These are phyloP conservation scores for Tarenaya hassleriana DNA, from an alignment of 345 rosid genomes.

Conservation along the genomic window DNA sequence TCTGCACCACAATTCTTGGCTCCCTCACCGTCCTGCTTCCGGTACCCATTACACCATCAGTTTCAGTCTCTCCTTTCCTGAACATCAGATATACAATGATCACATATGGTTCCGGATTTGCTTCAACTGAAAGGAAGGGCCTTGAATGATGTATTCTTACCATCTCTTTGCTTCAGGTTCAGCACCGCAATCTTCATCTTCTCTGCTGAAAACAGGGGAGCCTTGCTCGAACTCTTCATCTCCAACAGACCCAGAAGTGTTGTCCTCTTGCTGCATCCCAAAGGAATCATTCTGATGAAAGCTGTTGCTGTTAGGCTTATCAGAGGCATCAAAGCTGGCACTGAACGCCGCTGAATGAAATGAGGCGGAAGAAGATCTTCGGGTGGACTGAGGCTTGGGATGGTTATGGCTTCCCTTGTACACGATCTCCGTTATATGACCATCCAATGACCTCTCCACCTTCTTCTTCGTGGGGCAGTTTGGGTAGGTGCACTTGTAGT, in stretches of 20 bases:
- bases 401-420: slow-evolving; percentile 94
- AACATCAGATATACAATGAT: slow-evolving; percentile 10
- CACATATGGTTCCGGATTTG: neutral
- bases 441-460: slow-evolving; percentile 80
- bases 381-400: slow-evolving; percentile 71
- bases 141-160: slow-evolving; percentile 30
- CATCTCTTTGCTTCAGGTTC: slow-evolving; percentile 76
- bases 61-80: slow-evolving; percentile 76
- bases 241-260: slow-evolving; percentile 62
- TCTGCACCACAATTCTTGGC: slow-evolving; percentile 91
- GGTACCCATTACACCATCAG: slow-evolving; percentile 46
- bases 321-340: slow-evolving; percentile 23
- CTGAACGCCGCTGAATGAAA: slow-evolving; percentile 31
- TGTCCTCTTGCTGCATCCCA: slow-evolving; percentile 51
- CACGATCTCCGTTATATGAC: slow-evolving; percentile 87
- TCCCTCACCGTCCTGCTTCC: slow-evolving; percentile 79
- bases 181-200: slow-evolving; percentile 55
- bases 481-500: slow-evolving; percentile 86
- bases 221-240: slow-evolving; percentile 72
- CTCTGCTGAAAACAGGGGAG: slow-evolving; percentile 52
- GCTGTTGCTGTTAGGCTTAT: slow-evolving; percentile 24
- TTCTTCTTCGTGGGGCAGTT: slow-evolving; percentile 89
- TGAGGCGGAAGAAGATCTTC: slow-evolving; percentile 49
- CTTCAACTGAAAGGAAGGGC: neutral
- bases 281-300: slow-evolving; percentile 40